Conservation (phyloP, 805 yeast species). For the Lipomyces orientalis region DNA sequence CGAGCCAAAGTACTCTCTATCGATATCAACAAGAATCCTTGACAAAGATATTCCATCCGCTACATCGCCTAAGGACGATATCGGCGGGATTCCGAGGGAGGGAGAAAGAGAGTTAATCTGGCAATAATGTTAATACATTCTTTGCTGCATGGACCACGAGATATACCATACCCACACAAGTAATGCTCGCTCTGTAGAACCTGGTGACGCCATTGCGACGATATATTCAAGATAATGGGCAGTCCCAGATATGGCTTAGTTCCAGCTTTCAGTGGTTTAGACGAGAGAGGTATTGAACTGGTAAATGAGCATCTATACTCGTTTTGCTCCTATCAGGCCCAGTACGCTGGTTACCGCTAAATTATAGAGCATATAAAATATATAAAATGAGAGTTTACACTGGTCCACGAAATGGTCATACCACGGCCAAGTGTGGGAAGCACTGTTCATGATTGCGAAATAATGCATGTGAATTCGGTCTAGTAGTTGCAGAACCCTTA, state of each 20-base stretch:
- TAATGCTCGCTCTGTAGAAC: constrained; percentile 10
- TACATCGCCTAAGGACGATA: constrained; percentile 10
- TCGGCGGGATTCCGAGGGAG: background rate
- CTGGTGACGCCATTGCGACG: constrained; percentile 3
- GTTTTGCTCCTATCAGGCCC: background rate
- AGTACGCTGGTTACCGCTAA: background rate
- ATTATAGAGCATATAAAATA: background rate
- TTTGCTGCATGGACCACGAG: background rate
- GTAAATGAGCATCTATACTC: background rate
- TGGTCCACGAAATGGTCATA: background rate
- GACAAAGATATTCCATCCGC: constrained; percentile 28
- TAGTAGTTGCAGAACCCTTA: too few relatives aligned
- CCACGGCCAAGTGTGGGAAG: background rate
- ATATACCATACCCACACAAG: constrained; percentile 16
- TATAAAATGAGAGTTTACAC: background rate
- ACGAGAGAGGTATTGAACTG: background rate
- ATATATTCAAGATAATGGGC: background rate
- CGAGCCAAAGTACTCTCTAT: constrained; percentile 15
- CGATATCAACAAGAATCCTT: constrained; percentile 17
- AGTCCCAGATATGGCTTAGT: background rate
- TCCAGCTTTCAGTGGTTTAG: background rate
- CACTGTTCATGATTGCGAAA: background rate
- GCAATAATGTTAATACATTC: background rate
- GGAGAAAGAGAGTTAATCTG: constrained; percentile 3
- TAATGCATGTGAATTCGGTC: background rate